These are phyloP conservation scores for Botrytis aclada DNA, from an alignment of 2,329 filamentous ascomycete genomes.

Conservation along the genomic window DNA sequence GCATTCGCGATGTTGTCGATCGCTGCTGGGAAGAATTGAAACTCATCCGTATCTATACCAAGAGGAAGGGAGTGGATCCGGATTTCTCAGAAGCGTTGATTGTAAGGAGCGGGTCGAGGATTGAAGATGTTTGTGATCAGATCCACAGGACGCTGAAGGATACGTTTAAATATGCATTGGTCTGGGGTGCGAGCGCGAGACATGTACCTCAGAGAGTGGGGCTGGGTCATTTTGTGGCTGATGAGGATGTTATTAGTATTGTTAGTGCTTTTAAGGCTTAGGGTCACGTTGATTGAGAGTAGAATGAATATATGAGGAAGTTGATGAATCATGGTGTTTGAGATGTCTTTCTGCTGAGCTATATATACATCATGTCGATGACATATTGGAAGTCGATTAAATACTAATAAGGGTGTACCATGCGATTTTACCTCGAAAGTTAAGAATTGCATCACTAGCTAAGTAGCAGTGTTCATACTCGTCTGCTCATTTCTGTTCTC, in stretches of 20 bases:
- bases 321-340: background rate
- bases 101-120: slow-evolving; percentile 79
- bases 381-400: background rate
- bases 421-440: background rate
- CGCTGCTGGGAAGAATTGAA: slow-evolving; percentile 91
- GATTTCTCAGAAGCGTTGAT: slow-evolving; percentile 91
- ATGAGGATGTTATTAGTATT: slow-evolving; percentile 68
- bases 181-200: slow-evolving; percentile 94
- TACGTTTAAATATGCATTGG: slow-evolving; percentile 96
- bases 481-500: background rate
- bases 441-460: background rate
- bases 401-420: background rate
- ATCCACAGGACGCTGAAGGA: slow-evolving; percentile 95
- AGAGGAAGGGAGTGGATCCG: slow-evolving; percentile 88
- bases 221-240: slow-evolving; percentile 71
- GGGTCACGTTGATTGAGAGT: background rate
- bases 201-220: slow-evolving; percentile 95
- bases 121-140: slow-evolving; percentile 96
- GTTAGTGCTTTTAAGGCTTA: slow-evolving; percentile 49
- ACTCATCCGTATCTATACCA: slow-evolving; percentile 92
- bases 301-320: slow-evolving; percentile 49
- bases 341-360: background rate
- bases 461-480: background rate
- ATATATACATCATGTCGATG: background rate
- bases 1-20: slow-evolving; percentile 89